phyloP scores from a whole-genome alignment of 108 stramenopile species.

The Skeletonema potamos region DNA sequence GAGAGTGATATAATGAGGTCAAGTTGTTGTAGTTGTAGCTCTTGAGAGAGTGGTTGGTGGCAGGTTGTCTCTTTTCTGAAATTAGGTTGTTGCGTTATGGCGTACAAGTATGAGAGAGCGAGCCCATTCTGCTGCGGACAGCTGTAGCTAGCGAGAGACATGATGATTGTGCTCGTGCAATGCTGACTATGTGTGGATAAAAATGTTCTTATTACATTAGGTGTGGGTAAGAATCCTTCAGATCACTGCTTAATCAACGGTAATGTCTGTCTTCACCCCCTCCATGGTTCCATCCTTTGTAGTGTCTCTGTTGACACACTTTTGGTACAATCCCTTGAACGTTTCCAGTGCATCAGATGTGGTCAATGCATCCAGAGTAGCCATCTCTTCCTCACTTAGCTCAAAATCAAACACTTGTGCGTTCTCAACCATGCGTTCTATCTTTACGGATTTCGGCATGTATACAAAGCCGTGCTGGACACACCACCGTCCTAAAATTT shows the following conservation, averaged over 20 bases:
- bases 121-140: no score
- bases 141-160: no score
- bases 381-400: slow-evolving; percentile 67
- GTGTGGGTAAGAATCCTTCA: neutral
- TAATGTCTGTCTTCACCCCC: slow-evolving; percentile 88
- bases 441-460: slow-evolving; percentile 85
- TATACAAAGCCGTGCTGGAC: slow-evolving; percentile 89
- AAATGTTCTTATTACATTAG: neutral
- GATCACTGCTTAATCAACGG: slow-evolving; percentile 50
- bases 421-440: slow-evolving; percentile 90
- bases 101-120: no score
- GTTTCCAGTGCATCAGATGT: slow-evolving; percentile 65
- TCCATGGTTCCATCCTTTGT: slow-evolving; percentile 90
- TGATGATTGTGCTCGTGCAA: no score
- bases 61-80: no score
- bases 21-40: no score
- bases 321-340: slow-evolving; percentile 73
- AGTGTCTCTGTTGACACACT: slow-evolving; percentile 91
- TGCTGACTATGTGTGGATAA: no score
- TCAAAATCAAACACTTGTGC: slow-evolving; percentile 87
- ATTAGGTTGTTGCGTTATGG: no score
- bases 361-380: slow-evolving; percentile 70
- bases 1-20: no score
- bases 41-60: no score
- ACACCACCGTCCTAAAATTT: slow-evolving; percentile 93